Base-by-base conservation (phyloP, 331 rosid species). In the Telfairia occidentalis region DNA sequence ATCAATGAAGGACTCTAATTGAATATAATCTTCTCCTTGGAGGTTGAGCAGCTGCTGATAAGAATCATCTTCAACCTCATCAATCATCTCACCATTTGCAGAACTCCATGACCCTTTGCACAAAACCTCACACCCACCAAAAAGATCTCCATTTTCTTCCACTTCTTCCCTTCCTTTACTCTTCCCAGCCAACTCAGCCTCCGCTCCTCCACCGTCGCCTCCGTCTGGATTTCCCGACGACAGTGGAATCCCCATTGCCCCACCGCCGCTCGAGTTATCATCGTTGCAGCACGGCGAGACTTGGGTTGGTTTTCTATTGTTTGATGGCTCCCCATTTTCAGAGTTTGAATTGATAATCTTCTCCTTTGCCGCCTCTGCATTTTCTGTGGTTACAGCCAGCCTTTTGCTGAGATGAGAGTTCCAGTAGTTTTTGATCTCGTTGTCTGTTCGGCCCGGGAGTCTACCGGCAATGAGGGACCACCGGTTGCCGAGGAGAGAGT, bases 361-460 rank as follows among this genome's bases (percentile, higher is more conserved):
- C 65, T 66, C 23, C 50, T 23, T 66, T 23, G 16, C 13, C 24
- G 32, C 26, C 7, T 46, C 46, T 63, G 71, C 26, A 9, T 63
- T 63, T 11, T 32, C 46, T 18, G 24, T 32, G 2, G 46, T 35
- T 16, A n/a, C 11, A 2, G 73, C 50, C 34, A 66, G 13, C 30
- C 81, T 75, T 29, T 71, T 78, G 37, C 78, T 70, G 18, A 81
- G 60, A 37, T 71, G 80, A 12, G 82, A 58, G n/a, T 83, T 83
- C 80, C 82, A 74, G 74, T 80, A 78, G 52, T 78, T 83, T 58
- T 83, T 80, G 72, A 83, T 83, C 76, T 79, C 86, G 29, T 82
- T 82, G 26, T 82, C 86, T 2, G 76, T 80, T 75, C 80, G 67
- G 18, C 82, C 78, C 0, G 86, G 86, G 11, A 78, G 73, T 57